Conservation (phyloP, 371 early-diverging fungal genomes). For the Dichotomocladium elegans region DNA sequence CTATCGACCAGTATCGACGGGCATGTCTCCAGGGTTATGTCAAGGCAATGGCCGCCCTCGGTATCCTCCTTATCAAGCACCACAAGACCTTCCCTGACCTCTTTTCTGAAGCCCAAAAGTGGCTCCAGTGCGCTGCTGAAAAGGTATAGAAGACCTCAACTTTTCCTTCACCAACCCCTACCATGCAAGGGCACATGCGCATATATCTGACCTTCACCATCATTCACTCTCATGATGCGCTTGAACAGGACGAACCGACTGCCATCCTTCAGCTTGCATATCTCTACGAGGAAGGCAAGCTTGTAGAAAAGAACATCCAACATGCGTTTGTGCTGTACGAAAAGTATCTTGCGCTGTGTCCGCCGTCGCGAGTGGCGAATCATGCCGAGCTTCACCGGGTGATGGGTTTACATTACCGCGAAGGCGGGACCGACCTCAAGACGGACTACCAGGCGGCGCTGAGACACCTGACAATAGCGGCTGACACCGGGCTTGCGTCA, state of each 20-base stretch:
- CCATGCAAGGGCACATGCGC: too few species aligned
- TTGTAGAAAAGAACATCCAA: slow-evolving; percentile 7
- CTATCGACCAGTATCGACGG: slow-evolving; percentile 7
- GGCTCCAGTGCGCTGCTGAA: slow-evolving; percentile 11
- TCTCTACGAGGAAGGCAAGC: slow-evolving; percentile 17
- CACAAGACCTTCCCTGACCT: neutral
- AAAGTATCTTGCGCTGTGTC: neutral
- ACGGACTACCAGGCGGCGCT: slow-evolving; percentile 15
- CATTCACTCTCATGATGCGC: too few species aligned
- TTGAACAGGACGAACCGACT: slow-evolving; percentile 8
- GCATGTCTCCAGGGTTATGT: slow-evolving; percentile 11
- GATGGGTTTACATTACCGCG: slow-evolving; percentile 21
- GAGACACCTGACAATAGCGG: slow-evolving; percentile 15
- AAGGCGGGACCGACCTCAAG: slow-evolving; percentile 10
- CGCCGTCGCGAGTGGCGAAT: neutral
- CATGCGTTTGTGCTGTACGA: slow-evolving; percentile 14
- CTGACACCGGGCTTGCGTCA: slow-evolving; percentile 16
- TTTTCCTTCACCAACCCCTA: too few species aligned
- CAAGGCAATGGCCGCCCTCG: slow-evolving; percentile 7
- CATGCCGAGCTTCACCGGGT: slow-evolving; percentile 19
- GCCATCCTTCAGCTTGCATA: slow-evolving; percentile 20
- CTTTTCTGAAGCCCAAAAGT: slow-evolving; percentile 3
- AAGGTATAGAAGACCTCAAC: neutral
- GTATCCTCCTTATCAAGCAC: slow-evolving; percentile 9
- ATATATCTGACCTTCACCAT: too few species aligned